phyloP scores from a whole-genome alignment of 2,329 filamentous ascomycete genomes.

The Aspergillus proliferans region DNA sequence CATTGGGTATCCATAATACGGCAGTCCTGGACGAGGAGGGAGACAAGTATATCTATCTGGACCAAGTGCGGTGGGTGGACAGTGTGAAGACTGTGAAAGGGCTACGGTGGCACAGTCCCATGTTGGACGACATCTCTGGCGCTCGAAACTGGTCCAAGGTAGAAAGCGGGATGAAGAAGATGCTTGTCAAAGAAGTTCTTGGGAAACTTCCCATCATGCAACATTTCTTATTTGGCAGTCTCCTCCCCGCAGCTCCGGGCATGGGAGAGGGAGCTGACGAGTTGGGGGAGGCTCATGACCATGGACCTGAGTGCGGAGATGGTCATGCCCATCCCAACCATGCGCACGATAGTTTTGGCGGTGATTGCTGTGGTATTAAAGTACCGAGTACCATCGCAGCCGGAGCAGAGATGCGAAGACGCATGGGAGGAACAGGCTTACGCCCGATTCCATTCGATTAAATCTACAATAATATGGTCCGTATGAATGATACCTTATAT shows the following conservation, averaged over 20 bases:
- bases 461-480: neutral
- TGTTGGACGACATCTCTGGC: constrained; percentile 95
- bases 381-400: constrained; percentile 92
- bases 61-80: constrained; percentile 91
- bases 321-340: constrained; percentile 64
- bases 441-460: constrained; percentile 45
- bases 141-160: constrained; percentile 89
- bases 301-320: constrained; percentile 49
- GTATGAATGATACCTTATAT: neutral
- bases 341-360: constrained; percentile 60
- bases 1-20: constrained; percentile 76
- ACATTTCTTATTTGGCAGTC: constrained; percentile 86
- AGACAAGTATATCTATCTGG: constrained; percentile 79
- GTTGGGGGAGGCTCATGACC: constrained; percentile 49
- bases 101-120: constrained; percentile 90
- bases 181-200: constrained; percentile 91
- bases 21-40: constrained; percentile 81
- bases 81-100: constrained; percentile 94
- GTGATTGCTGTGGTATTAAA: constrained; percentile 96
- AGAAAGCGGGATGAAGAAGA: constrained; percentile 88
- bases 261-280: constrained; percentile 57
- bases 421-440: constrained; percentile 60
- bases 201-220: constrained; percentile 97
- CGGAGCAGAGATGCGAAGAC: constrained; percentile 79
- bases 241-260: constrained; percentile 71